Evolutionary conservation across 495 filamentous ascomycete species (phyloP).

Genomic region (Jackrogersella multiformis): DNA sequence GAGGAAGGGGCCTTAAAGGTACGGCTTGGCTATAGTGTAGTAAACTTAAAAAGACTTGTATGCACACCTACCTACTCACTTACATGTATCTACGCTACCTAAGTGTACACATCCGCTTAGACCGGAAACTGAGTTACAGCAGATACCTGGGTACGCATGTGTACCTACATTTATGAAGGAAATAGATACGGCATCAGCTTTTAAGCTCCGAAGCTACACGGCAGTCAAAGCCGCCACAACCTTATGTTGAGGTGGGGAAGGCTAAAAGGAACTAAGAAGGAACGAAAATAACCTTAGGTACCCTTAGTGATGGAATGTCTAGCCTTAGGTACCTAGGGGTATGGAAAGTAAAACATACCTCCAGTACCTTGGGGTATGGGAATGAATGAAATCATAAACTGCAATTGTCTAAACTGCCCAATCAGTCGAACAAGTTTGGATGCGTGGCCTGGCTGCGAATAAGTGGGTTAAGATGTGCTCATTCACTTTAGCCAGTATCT

Average conservation of each 20-base stretch:
- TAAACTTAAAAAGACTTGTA: conserved; percentile 5
- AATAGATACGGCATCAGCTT: not conserved
- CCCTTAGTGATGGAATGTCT: no score
- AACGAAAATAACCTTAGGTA: not conserved
- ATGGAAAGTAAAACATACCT: not conserved
- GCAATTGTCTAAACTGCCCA: conserved; percentile 18
- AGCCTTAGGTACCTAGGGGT: no score
- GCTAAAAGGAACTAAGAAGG: conserved; percentile 15
- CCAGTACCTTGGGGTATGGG: not conserved
- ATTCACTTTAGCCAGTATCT: conserved; percentile 36
- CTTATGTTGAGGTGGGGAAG: conserved; percentile 18
- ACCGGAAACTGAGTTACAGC: not conserved
- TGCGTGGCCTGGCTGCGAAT: conserved; percentile 28
- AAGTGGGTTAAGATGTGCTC: conserved; percentile 34
- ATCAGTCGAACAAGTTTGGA: conserved; percentile 18
- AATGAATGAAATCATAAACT: conserved; percentile 9
- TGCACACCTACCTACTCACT: conserved; percentile 1
- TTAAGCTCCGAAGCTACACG: not conserved
- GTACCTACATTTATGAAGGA: conserved; percentile 1
- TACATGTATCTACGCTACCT: conserved; percentile 1
- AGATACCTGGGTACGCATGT: not conserved
- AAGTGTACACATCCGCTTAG: not conserved
- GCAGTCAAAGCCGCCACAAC: conserved; percentile 4
- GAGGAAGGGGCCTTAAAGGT: conserved; percentile 10
- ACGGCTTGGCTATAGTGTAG: not conserved